Evolutionary conservation across 768 basidiomycete genomes (phyloP).

Genomic region (Panaeolus papilionaceus): DNA sequence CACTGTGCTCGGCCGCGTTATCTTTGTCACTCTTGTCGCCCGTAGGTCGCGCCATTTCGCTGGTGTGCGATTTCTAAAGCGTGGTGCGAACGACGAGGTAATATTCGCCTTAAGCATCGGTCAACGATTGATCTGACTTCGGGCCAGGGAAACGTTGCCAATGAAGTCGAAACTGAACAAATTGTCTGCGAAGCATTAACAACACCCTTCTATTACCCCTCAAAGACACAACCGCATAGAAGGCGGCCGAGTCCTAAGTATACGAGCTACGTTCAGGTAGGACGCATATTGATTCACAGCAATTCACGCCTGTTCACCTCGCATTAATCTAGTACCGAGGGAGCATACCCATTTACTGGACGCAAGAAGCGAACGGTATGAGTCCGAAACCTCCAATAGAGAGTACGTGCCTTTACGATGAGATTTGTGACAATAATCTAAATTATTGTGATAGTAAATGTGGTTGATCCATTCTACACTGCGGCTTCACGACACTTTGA

Average conservation of each 20-base stretch:
- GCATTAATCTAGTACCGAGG: slow-evolving; percentile 75
- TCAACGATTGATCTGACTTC: slow-evolving; percentile 1
- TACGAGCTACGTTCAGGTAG: slow-evolving; percentile 91
- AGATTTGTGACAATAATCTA: background rate
- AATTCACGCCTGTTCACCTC: slow-evolving; percentile 5
- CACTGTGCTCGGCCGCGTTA: slow-evolving; percentile 85
- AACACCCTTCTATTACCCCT: slow-evolving; percentile 86
- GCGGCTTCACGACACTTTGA: slow-evolving; percentile 95
- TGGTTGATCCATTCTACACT: slow-evolving; percentile 94
- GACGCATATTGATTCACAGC: background rate
- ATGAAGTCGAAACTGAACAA: slow-evolving; percentile 99
- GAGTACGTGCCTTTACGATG: slow-evolving; percentile 58
- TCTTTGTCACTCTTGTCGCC: slow-evolving; percentile 95
- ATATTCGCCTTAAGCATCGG: background rate
- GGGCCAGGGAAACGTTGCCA: slow-evolving; percentile 93
- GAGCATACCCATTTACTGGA: slow-evolving; percentile 97
- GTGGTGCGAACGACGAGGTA: slow-evolving; percentile 94
- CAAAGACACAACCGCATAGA: slow-evolving; percentile 40
- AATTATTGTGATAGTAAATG: slow-evolving; percentile 62
- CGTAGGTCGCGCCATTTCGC: slow-evolving; percentile 94
- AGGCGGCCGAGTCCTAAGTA: slow-evolving; percentile 82
- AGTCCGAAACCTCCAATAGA: slow-evolving; percentile 95
- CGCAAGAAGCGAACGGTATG: slow-evolving; percentile 91
- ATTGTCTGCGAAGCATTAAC: slow-evolving; percentile 92
- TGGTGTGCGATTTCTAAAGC: slow-evolving; percentile 91